A percentile compares a stretch with the other conserved stretches of the same genome.
Conservation (phyloP, 345 rosid genomes). For the Sisymbrium altissimum region DNA sequence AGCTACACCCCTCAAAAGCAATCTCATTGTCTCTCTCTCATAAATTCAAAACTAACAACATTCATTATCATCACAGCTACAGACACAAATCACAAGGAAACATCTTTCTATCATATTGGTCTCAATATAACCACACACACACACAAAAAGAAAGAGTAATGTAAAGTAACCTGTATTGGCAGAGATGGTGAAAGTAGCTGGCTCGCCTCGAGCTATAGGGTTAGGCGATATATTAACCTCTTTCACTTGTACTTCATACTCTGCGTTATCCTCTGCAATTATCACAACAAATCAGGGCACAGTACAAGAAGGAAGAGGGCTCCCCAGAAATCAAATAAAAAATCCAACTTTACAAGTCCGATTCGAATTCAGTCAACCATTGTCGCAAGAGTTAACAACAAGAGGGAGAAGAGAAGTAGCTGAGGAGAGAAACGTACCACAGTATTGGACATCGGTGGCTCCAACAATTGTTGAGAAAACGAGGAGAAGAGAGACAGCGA, state of each 20-base stretch:
- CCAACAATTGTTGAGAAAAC: background rate
- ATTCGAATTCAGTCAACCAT: background rate
- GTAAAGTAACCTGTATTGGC: slow-evolving; percentile 51
- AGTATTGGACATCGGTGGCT: slow-evolving; percentile 29
- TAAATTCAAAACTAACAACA: background rate
- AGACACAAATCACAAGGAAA: background rate
- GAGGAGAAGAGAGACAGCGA: background rate
- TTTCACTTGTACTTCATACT: slow-evolving; percentile 54
- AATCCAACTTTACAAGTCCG: background rate
- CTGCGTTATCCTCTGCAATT: slow-evolving; percentile 50
- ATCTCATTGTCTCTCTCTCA: background rate
- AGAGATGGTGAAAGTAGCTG: slow-evolving; percentile 62
- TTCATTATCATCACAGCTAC: background rate
- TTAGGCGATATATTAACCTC: slow-evolving; percentile 62
- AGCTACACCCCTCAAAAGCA: background rate
- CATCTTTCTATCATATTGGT: background rate
- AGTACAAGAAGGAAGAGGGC: background rate
- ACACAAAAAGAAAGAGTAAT: background rate
- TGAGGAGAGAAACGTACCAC: slow-evolving; percentile 8
- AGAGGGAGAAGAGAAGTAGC: background rate
- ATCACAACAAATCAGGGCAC: background rate
- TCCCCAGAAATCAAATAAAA: no score
- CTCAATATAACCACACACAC: background rate
- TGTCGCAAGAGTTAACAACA: background rate
- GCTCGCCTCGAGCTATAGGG: slow-evolving; percentile 52